Percentiles rank a stretch among this genome's conserved stretches.
phyloP scores from a whole-genome alignment of 768 basidiomycete genomes.

The Lentinula guzmanii region DNA sequence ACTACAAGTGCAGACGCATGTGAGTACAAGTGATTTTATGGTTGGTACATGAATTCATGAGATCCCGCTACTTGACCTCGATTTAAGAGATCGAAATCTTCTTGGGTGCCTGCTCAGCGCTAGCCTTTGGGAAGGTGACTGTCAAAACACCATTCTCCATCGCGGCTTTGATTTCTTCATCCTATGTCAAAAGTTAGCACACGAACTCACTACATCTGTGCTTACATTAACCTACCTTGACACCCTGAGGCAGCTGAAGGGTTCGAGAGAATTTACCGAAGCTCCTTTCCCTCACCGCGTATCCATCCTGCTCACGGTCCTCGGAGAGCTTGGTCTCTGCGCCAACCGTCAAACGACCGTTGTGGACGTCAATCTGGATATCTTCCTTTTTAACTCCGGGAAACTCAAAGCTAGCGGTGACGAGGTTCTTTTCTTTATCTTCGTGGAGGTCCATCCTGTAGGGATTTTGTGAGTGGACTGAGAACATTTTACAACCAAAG shows the following conservation, averaged over 20 bases:
- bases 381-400: constrained; percentile 54
- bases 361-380: constrained; percentile 46
- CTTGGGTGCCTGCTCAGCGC: constrained; percentile 27
- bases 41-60: too few relatives aligned
- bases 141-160: constrained; percentile 48
- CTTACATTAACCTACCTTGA: constrained; percentile 35
- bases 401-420: constrained; percentile 56
- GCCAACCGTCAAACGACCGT: constrained; percentile 45
- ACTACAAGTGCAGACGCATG: too few relatives aligned
- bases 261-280: constrained; percentile 42
- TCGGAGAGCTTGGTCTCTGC: constrained; percentile 37
- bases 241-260: constrained; percentile 46
- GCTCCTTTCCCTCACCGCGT: constrained; percentile 45
- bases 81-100: constrained; percentile 28
- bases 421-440: constrained; percentile 36
- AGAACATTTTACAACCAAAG: background rate
- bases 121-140: constrained; percentile 46
- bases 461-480: background rate
- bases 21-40: too few relatives aligned
- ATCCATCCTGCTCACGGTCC: constrained; percentile 32
- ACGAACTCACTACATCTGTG: background rate
- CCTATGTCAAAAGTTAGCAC: constrained; percentile 10
- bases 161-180: constrained; percentile 32
- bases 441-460: constrained; percentile 55
- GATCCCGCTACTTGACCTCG: too few relatives aligned